Base-by-base conservation (phyloP, 495 filamentous ascomycete species). In the Penicillium longicatenatum region DNA sequence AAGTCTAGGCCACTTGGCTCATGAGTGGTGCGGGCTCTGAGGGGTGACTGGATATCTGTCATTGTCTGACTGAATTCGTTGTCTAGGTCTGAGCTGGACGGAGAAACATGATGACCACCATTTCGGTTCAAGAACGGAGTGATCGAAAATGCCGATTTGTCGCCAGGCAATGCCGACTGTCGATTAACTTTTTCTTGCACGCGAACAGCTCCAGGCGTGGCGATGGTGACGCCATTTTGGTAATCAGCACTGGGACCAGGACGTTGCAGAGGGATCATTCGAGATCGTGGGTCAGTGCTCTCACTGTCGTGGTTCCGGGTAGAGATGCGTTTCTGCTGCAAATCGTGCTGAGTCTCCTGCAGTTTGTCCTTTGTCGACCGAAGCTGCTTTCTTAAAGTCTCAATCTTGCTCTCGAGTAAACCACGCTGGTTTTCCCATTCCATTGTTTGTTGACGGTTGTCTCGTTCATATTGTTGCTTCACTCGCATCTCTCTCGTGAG, bases 71-170 rank as follows among this genome's bases (percentile, higher is more conserved):
- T 47, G n/a, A 63, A 33, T 52, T 72, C 61, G 17, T 65, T 51
- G 14, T 75, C 69, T 43, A 64, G 64, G 16, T 71, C 71, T 21
- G 72, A 71, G 50, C 67, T 74, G 24, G 51, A 58, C 9, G 79
- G 69, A 44, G 77, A 77, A 37, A 80, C 79, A 39, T 73, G 71
- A 9, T 74, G 70, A n/a, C 79, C 73, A 42, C 82, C 77, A 7
- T 88, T 90, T 51, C 89, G 87, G 75, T 93, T 95, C 29, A 97
- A 75, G 71, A 92, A 95, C 1, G 93, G 93, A 2, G 93, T 97
- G 59, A 97, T 92, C 11, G 91, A 94, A 67, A 97, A 97, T 19
- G 80, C 84, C 1, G 92, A 96, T 70, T 96, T 96, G 60, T 95
- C 91, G 22, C 89, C 91, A 33, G 86, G 73, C 39, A 86, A 64